These are phyloP conservation scores for Scedosporium minutisporum DNA, from an alignment of 2,329 filamentous ascomycete genomes.

Conservation along the genomic window DNA sequence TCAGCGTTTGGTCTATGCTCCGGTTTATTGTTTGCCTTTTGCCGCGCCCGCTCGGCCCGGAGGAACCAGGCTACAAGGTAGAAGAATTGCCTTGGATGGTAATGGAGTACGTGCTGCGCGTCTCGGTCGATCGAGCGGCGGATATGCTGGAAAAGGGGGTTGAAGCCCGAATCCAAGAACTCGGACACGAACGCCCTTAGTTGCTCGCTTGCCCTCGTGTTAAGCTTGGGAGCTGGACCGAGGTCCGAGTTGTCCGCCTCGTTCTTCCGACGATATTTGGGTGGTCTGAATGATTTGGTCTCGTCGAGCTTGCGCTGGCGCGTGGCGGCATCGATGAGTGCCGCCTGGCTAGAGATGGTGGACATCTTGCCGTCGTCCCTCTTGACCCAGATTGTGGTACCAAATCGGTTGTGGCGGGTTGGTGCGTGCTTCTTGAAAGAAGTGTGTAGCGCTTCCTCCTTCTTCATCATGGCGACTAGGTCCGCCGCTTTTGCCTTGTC, in stretches of 20 bases:
- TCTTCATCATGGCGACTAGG: conserved; percentile 62
- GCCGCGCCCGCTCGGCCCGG: conserved; percentile 68
- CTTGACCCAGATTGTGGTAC: conserved; percentile 95
- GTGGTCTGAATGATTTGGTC: conserved; percentile 82
- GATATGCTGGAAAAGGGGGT: conserved; percentile 76
- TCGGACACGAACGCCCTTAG: conserved; percentile 80
- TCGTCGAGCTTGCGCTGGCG: conserved; percentile 83
- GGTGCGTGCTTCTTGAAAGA: conserved; percentile 69
- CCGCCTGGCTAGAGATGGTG: conserved; percentile 81
- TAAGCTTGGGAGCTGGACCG: conserved; percentile 61
- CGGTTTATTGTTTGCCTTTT: conserved; percentile 42
- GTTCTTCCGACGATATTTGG: conserved; percentile 52
- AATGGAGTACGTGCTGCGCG: conserved; percentile 66
- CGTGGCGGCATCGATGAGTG: conserved; percentile 61
- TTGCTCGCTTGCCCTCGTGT: conserved; percentile 62
- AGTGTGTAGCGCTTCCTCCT: conserved; percentile 76
- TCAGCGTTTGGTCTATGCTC: conserved; percentile 19
- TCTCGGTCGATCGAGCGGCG: conserved; percentile 87
- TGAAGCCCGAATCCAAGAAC: conserved; percentile 91
- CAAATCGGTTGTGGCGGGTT: conserved; percentile 85
- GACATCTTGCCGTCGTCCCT: conserved; percentile 75
- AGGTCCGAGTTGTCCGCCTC: conserved; percentile 64
- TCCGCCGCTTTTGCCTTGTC: conserved; percentile 62
- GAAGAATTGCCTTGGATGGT: conserved; percentile 79
- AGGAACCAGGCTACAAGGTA: conserved; percentile 91